Conservation (phyloP, 1,284 basidiomycete genomes). For the Cystodermella granulosa region DNA sequence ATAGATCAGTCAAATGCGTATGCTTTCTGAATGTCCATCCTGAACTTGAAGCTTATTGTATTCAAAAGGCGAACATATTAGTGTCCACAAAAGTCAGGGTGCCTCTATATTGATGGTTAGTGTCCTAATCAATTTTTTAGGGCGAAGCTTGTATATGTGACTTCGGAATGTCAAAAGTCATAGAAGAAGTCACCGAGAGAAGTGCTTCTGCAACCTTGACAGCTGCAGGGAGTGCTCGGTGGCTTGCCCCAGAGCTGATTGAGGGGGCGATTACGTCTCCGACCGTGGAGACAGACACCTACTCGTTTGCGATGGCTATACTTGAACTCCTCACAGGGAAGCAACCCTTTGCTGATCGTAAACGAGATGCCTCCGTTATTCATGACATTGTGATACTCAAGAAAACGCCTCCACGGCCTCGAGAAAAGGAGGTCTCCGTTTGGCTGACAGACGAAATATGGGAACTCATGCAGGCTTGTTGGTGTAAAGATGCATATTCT, state of each 20-base stretch:
- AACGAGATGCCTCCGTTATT: constrained; percentile 47
- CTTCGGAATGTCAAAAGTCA: constrained; percentile 58
- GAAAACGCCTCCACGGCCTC: constrained; percentile 40
- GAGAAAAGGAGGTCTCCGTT: constrained; percentile 20
- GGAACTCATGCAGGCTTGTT: constrained; percentile 43
- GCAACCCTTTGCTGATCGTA: constrained; percentile 46
- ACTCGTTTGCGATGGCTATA: constrained; percentile 55
- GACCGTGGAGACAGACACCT: constrained; percentile 48
- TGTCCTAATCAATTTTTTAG: constrained; percentile 25
- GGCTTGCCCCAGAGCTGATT: constrained; percentile 57
- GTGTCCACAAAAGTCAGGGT: constrained; percentile 35
- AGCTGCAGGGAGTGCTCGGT: constrained; percentile 44
- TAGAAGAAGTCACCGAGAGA: constrained; percentile 50
- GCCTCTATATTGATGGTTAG: background rate
- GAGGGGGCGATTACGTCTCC: constrained; percentile 37
- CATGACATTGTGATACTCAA: constrained; percentile 37
- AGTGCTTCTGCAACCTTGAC: constrained; percentile 43
- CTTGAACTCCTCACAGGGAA: constrained; percentile 51
- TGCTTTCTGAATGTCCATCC: constrained; percentile 23
- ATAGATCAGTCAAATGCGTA: constrained; percentile 53
- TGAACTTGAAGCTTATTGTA: background rate
- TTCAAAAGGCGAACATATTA: constrained; percentile 50
- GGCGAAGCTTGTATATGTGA: constrained; percentile 53
- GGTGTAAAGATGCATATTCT: constrained; percentile 33
- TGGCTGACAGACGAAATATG: constrained; percentile 48